phyloP scores from a whole-genome alignment of 352 stramenopile genomes.

The Aphanomyces astaci region DNA sequence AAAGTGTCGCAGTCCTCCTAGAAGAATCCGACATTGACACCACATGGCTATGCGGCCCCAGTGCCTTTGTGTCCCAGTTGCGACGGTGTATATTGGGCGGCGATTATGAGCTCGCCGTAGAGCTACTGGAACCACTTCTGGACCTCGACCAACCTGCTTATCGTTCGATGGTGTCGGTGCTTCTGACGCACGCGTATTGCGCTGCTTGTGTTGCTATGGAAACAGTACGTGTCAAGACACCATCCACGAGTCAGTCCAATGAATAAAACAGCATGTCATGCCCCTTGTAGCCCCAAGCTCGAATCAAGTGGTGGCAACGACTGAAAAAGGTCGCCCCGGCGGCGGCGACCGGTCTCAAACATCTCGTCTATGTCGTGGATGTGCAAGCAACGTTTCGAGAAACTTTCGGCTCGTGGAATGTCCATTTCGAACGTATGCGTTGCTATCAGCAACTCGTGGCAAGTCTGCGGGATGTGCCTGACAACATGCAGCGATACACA shows the following conservation, averaged over 20 bases:
- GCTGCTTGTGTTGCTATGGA: background rate
- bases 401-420: conserved; percentile 13
- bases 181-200: background rate
- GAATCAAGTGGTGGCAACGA: background rate
- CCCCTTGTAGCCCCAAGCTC: background rate
- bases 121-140: background rate
- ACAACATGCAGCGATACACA: background rate
- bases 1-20: background rate
- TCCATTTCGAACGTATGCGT: background rate
- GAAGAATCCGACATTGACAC: background rate
- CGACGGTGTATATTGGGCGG: background rate
- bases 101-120: background rate
- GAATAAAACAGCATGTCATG: too few species aligned
- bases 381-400: background rate
- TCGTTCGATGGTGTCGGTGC: background rate
- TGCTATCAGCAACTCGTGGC: background rate
- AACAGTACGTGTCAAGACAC: background rate
- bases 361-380: background rate
- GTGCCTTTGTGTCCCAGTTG: background rate
- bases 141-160: background rate
- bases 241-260: too few species aligned
- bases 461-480: background rate
- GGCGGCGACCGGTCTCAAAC: background rate
- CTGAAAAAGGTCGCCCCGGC: background rate
- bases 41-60: background rate